Evolutionary conservation across 2,329 filamentous ascomycete genomes (phyloP).

Genomic region (Fusarium xyrophilum): DNA sequence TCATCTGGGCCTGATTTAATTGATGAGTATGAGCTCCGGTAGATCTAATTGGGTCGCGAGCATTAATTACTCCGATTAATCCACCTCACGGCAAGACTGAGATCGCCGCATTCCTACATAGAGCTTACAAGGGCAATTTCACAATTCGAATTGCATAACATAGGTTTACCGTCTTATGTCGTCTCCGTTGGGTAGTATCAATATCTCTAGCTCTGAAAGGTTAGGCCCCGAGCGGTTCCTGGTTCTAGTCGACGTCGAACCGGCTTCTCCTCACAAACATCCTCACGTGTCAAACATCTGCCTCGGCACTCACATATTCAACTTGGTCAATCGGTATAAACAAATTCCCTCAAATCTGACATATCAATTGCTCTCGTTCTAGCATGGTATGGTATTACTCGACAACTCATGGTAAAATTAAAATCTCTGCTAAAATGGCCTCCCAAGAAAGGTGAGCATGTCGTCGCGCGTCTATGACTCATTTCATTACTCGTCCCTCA

Average conservation of each 20-base stretch:
- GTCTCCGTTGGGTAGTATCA: not conserved
- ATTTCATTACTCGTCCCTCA: conserved; percentile 20
- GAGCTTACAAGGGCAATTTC: not conserved
- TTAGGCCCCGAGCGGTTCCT: not conserved
- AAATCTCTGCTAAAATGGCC: conserved; percentile 24
- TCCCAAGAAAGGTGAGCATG: conserved; percentile 22
- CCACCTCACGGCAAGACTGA: not conserved
- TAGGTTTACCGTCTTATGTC: not conserved
- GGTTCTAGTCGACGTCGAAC: conserved; percentile 6
- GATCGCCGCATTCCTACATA: not conserved
- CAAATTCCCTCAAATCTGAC: conserved; percentile 16
- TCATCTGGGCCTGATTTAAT: not conserved
- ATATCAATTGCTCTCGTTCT: conserved; percentile 2
- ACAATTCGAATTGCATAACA: not conserved
- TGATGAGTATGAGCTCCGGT: not conserved
- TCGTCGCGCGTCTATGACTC: conserved; percentile 14
- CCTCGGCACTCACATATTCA: conserved; percentile 16
- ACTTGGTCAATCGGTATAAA: conserved; percentile 20
- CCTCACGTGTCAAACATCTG: conserved; percentile 14
- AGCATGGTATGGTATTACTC: conserved; percentile 4
- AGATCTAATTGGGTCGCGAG: not conserved
- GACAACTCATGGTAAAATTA: conserved; percentile 24
- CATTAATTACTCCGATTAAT: not conserved
- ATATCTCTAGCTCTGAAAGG: conserved; percentile 1
- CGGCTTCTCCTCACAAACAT: conserved; percentile 8